phyloP scores from a whole-genome alignment of 495 filamentous ascomycete species.

The Aspergillus biplanus region DNA sequence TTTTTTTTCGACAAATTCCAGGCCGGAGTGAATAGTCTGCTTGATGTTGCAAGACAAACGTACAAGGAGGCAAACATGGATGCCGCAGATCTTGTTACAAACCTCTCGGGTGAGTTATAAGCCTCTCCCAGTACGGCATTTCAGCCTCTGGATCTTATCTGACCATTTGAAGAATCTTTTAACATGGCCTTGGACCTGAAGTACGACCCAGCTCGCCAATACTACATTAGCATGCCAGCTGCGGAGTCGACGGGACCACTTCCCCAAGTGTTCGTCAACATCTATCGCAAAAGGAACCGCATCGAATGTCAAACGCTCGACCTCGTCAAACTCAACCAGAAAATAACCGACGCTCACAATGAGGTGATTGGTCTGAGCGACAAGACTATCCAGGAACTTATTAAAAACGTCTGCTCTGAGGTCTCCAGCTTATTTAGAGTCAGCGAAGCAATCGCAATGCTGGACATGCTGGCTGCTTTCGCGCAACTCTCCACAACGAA shows the following conservation, averaged over 20 bases:
- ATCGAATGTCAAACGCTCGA: constrained; percentile 87
- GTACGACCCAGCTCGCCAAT: constrained; percentile 77
- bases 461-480: constrained; percentile 91
- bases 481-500: constrained; percentile 73
- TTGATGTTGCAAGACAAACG: constrained; percentile 84
- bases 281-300: constrained; percentile 67
- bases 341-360: constrained; percentile 75
- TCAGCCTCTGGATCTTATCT: constrained; percentile 21
- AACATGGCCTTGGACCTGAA: constrained; percentile 66
- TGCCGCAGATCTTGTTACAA: constrained; percentile 68
- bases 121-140: neutral
- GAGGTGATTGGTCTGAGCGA: constrained; percentile 80
- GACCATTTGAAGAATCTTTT: constrained; percentile 54
- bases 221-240: constrained; percentile 72
- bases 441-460: constrained; percentile 83
- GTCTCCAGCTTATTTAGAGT: constrained; percentile 73
- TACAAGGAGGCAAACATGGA: constrained; percentile 86
- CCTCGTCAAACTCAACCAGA: constrained; percentile 75
- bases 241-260: constrained; percentile 63
- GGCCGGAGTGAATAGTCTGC: constrained; percentile 82
- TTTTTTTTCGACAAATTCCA: constrained; percentile 27
- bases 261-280: constrained; percentile 77
- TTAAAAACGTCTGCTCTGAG: constrained; percentile 66
- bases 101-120: constrained; percentile 57
- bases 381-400: constrained; percentile 68